A percentile compares a stretch with the other conserved stretches of the same genome.
Evolutionary conservation across 2,329 filamentous ascomycete species (phyloP).

Genomic region (Xylariaceae sp.): DNA sequence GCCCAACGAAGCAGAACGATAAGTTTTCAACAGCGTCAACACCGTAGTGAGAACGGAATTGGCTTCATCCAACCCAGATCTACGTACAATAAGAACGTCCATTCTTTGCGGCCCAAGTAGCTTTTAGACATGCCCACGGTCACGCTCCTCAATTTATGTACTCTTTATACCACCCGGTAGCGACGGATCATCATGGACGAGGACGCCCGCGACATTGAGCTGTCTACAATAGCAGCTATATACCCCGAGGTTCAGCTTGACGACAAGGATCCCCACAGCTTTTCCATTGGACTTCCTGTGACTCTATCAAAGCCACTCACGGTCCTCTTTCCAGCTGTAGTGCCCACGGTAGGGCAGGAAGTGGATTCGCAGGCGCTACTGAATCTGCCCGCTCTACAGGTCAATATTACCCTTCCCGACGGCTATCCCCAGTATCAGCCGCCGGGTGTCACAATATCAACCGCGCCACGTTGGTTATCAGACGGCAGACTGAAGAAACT

Average conservation of each 20-base stretch:
- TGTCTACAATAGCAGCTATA: slow-evolving; percentile 59
- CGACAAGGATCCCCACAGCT: slow-evolving; percentile 42
- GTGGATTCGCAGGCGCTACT: slow-evolving; percentile 47
- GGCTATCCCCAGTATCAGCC: slow-evolving; percentile 54
- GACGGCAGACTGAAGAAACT: slow-evolving; percentile 45
- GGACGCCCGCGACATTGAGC: slow-evolving; percentile 54
- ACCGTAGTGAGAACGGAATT: neutral
- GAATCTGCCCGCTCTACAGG: slow-evolving; percentile 54
- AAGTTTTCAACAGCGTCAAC: neutral
- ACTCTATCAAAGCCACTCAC: slow-evolving; percentile 51
- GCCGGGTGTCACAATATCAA: slow-evolving; percentile 49
- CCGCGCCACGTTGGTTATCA: slow-evolving; percentile 56
- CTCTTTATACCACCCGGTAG: slow-evolving; percentile 23
- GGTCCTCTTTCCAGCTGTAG: slow-evolving; percentile 52
- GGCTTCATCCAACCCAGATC: slow-evolving; percentile 1
- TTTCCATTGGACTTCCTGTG: slow-evolving; percentile 56
- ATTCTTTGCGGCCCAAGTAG: neutral
- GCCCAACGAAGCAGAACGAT: neutral
- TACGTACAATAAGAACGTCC: neutral
- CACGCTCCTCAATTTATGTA: slow-evolving; percentile 14
- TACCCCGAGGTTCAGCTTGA: slow-evolving; percentile 59
- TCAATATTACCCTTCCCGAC: slow-evolving; percentile 52
- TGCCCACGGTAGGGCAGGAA: slow-evolving; percentile 20
- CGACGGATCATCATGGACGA: slow-evolving; percentile 32
- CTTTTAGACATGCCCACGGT: slow-evolving; percentile 20